Percentiles rank a stretch among this genome's conserved stretches.
phyloP scores from a whole-genome alignment of 257 asterid genomes.

The Plantago elongata region DNA sequence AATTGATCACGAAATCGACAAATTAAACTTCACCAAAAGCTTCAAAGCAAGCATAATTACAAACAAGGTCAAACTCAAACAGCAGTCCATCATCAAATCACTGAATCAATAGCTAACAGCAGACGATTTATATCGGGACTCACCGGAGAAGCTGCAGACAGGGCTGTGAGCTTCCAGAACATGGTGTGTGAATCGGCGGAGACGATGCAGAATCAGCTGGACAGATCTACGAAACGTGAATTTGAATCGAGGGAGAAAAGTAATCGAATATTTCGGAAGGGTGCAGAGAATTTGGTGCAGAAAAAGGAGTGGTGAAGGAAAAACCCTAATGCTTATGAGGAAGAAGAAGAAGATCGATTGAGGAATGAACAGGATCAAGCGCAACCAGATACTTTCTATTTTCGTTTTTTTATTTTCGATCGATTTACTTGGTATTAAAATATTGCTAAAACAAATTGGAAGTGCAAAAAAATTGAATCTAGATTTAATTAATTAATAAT shows the following conservation, averaged over 20 bases:
- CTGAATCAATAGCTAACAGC: conserved; percentile 5
- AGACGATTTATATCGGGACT: conserved; percentile 16
- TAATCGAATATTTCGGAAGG: neutral
- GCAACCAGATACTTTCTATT: conserved; percentile 14
- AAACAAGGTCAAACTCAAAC: conserved; percentile 8
- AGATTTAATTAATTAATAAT: no score
- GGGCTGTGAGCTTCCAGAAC: conserved; percentile 96
- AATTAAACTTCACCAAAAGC: no score
- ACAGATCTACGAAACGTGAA: neutral
- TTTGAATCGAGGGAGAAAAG: neutral
- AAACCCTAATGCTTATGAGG: conserved; percentile 27
- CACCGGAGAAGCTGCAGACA: conserved; percentile 92
- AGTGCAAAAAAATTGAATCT: no score
- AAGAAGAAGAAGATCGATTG: conserved; percentile 31
- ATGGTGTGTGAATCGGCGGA: conserved; percentile 25
- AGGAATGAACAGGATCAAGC: conserved; percentile 28
- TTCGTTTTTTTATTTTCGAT: neutral
- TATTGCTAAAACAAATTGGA: no score
- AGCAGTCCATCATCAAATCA: neutral
- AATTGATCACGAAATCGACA: no score
- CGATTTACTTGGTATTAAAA: no score
- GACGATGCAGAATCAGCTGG: neutral
- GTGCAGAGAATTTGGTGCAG: conserved; percentile 21
- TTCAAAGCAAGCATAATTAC: neutral
- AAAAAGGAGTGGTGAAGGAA: conserved; percentile 26